Evolutionary conservation across 805 yeast genomes (phyloP), one percentile per base, ranked within the genome.

Genomic region (Sungouiozyma intestinalis): DNA sequence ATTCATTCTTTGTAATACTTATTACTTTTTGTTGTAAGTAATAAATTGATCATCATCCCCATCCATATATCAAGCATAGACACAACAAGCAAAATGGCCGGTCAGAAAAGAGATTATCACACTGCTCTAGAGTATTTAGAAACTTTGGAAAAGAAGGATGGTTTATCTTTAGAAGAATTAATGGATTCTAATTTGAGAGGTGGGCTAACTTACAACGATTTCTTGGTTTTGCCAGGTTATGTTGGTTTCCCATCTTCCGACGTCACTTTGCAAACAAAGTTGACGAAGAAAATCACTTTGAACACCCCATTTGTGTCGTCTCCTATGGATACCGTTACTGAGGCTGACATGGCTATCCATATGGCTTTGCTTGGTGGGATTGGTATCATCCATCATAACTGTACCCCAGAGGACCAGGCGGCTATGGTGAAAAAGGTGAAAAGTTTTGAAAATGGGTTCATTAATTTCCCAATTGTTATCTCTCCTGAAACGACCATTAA

Each of bases 301-400:
- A 87, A 83, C 72, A 72, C 95, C 38, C 98, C 98, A 45, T 86
- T 92, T 53, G 90, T 92, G 46, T 90, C 97, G 16, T 86, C 97
- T 58, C 98, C 98, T 55, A 92, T 92, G 98, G 98, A 92, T 70
- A 92, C 98, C 39, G 98, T 92, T 52, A 92, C 98, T 45, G 98
- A 92, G 74, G 70, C 87, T 48, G 85, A 81, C 47, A 92, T 92
- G 98, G 98, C 98, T 51, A 90, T 92, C 56, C 80, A 87, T 70
- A 88, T 92, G 97, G 97, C 98, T 53, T 77, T 92, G 53, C 76
- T 88, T 57, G 98, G 98, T 66, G 98, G 98, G 69, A 86, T 92
- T 65, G 98, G 98, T 78, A 85, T 92, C 62, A 80, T 92, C 57
- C 98, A 92, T 68, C 97, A 92, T 74, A 92, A 92, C 76, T 88